Evolutionary conservation across 192 early-diverging fungal species (phyloP).

Genomic region (Diversispora eburnea): DNA sequence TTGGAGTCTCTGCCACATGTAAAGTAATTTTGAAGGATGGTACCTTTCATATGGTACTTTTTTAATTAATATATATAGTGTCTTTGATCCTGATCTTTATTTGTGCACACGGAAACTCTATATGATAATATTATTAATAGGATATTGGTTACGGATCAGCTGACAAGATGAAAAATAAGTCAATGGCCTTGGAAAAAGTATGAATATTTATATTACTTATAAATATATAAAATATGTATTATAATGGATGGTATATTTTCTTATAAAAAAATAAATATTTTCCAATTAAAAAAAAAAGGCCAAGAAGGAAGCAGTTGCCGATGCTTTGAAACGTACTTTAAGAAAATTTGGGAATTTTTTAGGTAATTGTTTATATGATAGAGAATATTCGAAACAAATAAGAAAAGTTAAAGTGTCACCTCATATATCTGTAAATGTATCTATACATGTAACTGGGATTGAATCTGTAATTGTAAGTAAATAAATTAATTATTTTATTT

Average conservation of each 20-base stretch:
- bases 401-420: neutral
- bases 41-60: slow-evolving; percentile 70
- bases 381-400: slow-evolving; percentile 46
- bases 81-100: neutral
- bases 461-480: too few relatives aligned
- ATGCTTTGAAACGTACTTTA: slow-evolving; percentile 85
- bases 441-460: too few relatives aligned
- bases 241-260: neutral
- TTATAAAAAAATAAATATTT: too few relatives aligned
- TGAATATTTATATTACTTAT: neutral
- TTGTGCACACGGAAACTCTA: neutral
- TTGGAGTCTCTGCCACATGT: slow-evolving; percentile 75
- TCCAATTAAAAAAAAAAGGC: slow-evolving; percentile 40
- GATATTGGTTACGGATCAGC: slow-evolving; percentile 84
- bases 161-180: slow-evolving; percentile 75
- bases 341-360: slow-evolving; percentile 81
- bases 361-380: slow-evolving; percentile 86
- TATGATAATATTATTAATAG: slow-evolving; percentile 33
- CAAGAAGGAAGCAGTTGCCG: slow-evolving; percentile 88
- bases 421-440: too few relatives aligned
- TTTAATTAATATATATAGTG: neutral
- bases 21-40: slow-evolving; percentile 86
- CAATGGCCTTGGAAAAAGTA: slow-evolving; percentile 80
- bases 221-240: neutral
- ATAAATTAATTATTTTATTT: too few relatives aligned